These are phyloP conservation scores for Talaromyces sp. DNA, from an alignment of 2,329 filamentous ascomycete genomes.

Conservation along the genomic window DNA sequence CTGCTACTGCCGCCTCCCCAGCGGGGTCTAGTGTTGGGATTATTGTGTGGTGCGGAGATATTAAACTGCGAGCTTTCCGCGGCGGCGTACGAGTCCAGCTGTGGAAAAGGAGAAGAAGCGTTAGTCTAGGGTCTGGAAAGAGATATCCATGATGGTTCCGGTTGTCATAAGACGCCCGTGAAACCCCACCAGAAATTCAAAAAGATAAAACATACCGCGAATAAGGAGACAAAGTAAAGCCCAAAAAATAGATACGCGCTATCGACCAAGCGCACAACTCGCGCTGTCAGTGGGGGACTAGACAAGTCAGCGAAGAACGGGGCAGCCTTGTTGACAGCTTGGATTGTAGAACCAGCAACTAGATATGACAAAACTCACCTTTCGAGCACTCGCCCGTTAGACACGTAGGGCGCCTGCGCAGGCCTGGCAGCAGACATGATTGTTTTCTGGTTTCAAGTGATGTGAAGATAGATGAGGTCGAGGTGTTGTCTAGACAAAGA, in stretches of 20 bases:
- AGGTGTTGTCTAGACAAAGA: neutral
- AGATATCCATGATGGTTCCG: neutral
- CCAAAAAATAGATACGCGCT: slow-evolving; percentile 44
- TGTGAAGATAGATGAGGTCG: neutral
- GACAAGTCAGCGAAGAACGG: slow-evolving; percentile 3
- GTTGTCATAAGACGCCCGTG: neutral
- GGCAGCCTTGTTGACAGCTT: neutral
- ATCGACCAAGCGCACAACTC: slow-evolving; percentile 36
- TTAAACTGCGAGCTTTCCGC: slow-evolving; percentile 45
- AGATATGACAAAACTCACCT: slow-evolving; percentile 20
- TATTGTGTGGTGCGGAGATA: slow-evolving; percentile 25
- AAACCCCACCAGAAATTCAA: slow-evolving; percentile 6
- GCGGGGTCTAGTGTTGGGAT: slow-evolving; percentile 18
- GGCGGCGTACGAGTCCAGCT: slow-evolving; percentile 44
- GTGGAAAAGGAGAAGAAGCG: neutral
- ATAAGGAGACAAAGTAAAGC: slow-evolving; percentile 45
- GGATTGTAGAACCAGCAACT: neutral
- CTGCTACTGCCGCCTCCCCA: slow-evolving; percentile 23
- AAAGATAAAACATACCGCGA: slow-evolving; percentile 33
- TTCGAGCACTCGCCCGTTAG: slow-evolving; percentile 34
- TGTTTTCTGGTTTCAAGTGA: neutral
- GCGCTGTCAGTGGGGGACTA: slow-evolving; percentile 43
- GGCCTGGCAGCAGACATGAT: slow-evolving; percentile 29
- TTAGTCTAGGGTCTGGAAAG: neutral
- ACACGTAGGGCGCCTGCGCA: slow-evolving; percentile 29